A percentile compares a stretch with the other conserved stretches of the same genome.
Evolutionary conservation across 2,329 filamentous ascomycete genomes (phyloP).

Genomic region (Fusarium proliferatum): DNA sequence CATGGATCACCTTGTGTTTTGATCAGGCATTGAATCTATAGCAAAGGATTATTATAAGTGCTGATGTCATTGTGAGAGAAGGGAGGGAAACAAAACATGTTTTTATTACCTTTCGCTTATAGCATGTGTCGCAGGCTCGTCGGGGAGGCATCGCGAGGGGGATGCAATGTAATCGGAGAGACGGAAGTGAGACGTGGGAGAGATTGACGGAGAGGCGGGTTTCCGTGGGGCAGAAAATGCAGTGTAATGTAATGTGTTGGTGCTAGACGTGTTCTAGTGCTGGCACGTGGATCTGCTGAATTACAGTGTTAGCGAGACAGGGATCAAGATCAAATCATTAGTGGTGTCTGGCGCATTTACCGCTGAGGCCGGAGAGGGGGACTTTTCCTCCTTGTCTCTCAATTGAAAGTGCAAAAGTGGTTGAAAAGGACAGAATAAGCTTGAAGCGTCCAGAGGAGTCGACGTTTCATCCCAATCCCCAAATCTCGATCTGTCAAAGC

Average conservation of each 20-base stretch:
- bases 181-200: slow-evolving; percentile 16
- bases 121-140: slow-evolving; percentile 33
- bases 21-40: slow-evolving; percentile 41
- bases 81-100: neutral
- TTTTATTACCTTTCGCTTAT: slow-evolving; percentile 36
- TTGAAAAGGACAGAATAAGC: neutral
- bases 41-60: neutral
- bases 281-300: slow-evolving; percentile 8
- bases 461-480: neutral
- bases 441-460: neutral
- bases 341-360: neutral
- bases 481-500: neutral
- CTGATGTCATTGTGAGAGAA: neutral
- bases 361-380: neutral
- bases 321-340: neutral
- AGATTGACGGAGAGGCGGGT: slow-evolving; percentile 9
- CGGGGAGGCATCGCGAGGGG: slow-evolving; percentile 31
- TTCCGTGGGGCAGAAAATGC: neutral
- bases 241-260: neutral
- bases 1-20: slow-evolving; percentile 27
- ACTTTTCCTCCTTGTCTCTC: neutral
- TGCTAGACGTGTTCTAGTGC: neutral
- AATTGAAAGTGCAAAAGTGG: neutral
- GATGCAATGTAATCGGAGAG: slow-evolving; percentile 28
- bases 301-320: neutral